Percentiles rank a stretch among this genome's conserved stretches.
Evolutionary conservation across 78 protist genomes (phyloP).

Genomic region (Isochrysis galbana): DNA sequence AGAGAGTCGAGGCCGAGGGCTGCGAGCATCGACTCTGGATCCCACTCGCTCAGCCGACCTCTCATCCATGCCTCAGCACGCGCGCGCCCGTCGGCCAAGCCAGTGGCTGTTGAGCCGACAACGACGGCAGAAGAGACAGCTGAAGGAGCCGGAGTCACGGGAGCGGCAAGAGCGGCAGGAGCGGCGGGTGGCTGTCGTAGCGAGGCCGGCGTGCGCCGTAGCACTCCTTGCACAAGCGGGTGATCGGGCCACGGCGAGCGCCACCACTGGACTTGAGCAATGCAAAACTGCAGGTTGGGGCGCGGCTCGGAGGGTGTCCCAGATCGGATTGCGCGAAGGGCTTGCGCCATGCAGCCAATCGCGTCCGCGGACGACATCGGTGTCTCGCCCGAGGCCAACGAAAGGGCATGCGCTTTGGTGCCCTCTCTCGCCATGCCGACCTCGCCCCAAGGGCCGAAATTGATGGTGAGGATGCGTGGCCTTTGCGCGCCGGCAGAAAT

Average conservation of each 20-base stretch:
- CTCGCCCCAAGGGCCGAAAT: constrained; percentile 53
- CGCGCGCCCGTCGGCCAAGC: neutral
- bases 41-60: neutral
- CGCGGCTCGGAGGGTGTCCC: neutral
- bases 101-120: neutral
- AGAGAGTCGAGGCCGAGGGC: constrained; percentile 51
- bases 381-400: constrained; percentile 15
- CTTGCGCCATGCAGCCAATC: neutral
- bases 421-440: constrained; percentile 47
- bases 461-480: neutral
- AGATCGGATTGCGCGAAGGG: neutral
- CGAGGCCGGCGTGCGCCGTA: neutral
- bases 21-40: neutral
- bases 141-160: no score
- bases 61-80: neutral
- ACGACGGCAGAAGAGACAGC: neutral
- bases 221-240: neutral
- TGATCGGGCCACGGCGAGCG: constrained; percentile 29
- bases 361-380: constrained; percentile 22
- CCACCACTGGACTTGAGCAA: constrained; percentile 21
- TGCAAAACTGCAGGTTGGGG: constrained; percentile 11
- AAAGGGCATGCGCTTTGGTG: constrained; percentile 33
- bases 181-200: no score
- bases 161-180: no score
- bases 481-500: neutral